phyloP scores from a whole-genome alignment of 257 asterid species.

The Jacaranda mimosifolia region DNA sequence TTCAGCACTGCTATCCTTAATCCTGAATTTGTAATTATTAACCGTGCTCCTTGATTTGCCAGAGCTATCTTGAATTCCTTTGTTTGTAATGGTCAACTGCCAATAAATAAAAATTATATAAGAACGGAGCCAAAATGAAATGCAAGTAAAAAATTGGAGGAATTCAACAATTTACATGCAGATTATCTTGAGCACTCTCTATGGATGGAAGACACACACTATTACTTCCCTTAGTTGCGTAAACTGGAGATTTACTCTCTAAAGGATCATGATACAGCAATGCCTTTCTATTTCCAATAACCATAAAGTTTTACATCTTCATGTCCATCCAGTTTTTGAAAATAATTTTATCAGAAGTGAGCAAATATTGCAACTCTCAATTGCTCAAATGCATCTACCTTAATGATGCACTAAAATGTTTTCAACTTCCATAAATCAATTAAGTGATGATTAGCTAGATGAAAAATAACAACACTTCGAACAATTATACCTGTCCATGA shows the following conservation, averaged over 20 bases:
- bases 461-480: too few species aligned
- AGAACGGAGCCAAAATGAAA: neutral
- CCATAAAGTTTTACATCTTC: neutral
- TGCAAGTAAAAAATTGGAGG: neutral
- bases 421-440: neutral
- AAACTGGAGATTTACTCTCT: too few species aligned
- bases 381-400: neutral
- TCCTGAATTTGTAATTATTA: slow-evolving; percentile 76
- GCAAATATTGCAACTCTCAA: too few species aligned
- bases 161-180: neutral
- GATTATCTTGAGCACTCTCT: neutral
- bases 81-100: slow-evolving; percentile 77
- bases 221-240: neutral
- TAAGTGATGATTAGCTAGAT: neutral
- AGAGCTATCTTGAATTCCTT: slow-evolving; percentile 51
- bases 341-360: neutral
- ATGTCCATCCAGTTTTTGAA: neutral
- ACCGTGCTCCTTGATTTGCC: slow-evolving; percentile 58
- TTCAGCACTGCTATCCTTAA: slow-evolving; percentile 77
- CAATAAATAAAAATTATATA: slow-evolving; percentile 11
- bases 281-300: neutral
- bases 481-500: slow-evolving; percentile 86
- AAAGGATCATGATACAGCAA: too few species aligned
- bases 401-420: neutral
- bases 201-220: neutral